These are phyloP conservation scores for Lecanoromycetidae sp. DNA, from an alignment of 2,329 filamentous ascomycete genomes.

Conservation along the genomic window DNA sequence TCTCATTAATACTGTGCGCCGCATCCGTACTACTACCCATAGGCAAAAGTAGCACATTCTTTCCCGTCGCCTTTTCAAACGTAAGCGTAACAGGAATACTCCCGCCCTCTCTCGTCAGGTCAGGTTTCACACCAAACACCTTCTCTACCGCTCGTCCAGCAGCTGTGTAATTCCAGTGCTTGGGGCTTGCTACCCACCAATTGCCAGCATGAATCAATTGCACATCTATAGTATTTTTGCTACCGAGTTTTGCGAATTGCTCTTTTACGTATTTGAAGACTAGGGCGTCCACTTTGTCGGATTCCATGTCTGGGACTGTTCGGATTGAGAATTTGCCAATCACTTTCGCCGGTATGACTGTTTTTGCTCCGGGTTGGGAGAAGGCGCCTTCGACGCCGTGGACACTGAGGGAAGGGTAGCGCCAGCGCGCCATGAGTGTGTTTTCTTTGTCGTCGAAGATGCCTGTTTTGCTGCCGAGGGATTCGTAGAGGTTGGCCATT, in stretches of 20 bases:
- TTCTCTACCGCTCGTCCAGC: slow-evolving; percentile 92
- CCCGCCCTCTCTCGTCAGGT: slow-evolving; percentile 92
- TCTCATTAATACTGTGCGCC: slow-evolving; percentile 97
- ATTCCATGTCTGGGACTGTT: slow-evolving; percentile 95
- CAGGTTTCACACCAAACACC: slow-evolving; percentile 85
- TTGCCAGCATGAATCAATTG: slow-evolving; percentile 81
- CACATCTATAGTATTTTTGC: slow-evolving; percentile 82
- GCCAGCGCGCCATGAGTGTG: slow-evolving; percentile 92
- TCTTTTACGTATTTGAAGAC: slow-evolving; percentile 76
- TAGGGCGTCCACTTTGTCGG: slow-evolving; percentile 70
- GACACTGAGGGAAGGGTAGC: slow-evolving; percentile 83
- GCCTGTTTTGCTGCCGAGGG: slow-evolving; percentile 74
- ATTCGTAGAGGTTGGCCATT: slow-evolving; percentile 90
- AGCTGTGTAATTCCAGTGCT: slow-evolving; percentile 97
- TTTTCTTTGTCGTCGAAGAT: slow-evolving; percentile 81
- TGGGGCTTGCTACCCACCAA: slow-evolving; percentile 96
- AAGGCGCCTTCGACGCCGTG: slow-evolving; percentile 95
- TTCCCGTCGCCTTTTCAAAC: slow-evolving; percentile 93
- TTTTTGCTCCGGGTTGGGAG: slow-evolving; percentile 87
- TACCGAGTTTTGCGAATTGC: slow-evolving; percentile 72
- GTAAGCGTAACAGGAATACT: slow-evolving; percentile 94
- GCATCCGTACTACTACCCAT: slow-evolving; percentile 97
- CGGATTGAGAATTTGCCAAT: slow-evolving; percentile 97
- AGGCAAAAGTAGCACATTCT: slow-evolving; percentile 88
- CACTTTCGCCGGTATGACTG: slow-evolving; percentile 95